These are phyloP conservation scores for Cadophora gregata DNA, from an alignment of 2,329 filamentous ascomycete genomes.

Conservation along the genomic window DNA sequence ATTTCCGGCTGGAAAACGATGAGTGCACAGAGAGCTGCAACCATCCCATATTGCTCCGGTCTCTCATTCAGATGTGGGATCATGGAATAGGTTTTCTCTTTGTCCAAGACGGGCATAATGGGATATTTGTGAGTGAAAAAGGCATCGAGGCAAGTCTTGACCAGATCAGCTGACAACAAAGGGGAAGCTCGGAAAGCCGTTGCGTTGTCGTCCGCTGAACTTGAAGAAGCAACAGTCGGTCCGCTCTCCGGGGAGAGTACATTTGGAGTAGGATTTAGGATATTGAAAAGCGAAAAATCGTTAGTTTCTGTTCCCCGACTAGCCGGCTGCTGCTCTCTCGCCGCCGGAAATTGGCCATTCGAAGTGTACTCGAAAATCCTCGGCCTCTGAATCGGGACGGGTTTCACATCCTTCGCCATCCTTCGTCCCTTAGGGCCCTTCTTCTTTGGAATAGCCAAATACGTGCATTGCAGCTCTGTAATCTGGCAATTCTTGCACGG, in stretches of 20 bases:
- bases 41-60: slow-evolving; percentile 40
- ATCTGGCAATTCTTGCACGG: slow-evolving; percentile 43
- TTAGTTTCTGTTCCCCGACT: neutral
- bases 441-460: slow-evolving; percentile 44
- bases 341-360: neutral
- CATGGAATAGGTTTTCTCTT: slow-evolving; percentile 30
- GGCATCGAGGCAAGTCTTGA: slow-evolving; percentile 42
- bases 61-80: slow-evolving; percentile 26
- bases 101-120: slow-evolving; percentile 44
- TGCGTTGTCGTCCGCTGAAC: neutral
- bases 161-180: slow-evolving; percentile 22
- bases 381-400: neutral
- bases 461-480: slow-evolving; percentile 37
- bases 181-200: slow-evolving; percentile 13
- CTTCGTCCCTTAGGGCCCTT: slow-evolving; percentile 41
- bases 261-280: neutral
- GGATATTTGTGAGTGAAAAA: slow-evolving; percentile 47
- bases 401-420: slow-evolving; percentile 12
- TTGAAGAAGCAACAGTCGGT: neutral
- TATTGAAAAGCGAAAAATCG: neutral
- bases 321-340: neutral
- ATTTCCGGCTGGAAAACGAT: slow-evolving; percentile 44
- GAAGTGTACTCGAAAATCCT: slow-evolving; percentile 1
- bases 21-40: slow-evolving; percentile 43
- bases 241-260: neutral